Conservation (phyloP, 352 stramenopile genomes). For the Globisporangium cystogenes region DNA sequence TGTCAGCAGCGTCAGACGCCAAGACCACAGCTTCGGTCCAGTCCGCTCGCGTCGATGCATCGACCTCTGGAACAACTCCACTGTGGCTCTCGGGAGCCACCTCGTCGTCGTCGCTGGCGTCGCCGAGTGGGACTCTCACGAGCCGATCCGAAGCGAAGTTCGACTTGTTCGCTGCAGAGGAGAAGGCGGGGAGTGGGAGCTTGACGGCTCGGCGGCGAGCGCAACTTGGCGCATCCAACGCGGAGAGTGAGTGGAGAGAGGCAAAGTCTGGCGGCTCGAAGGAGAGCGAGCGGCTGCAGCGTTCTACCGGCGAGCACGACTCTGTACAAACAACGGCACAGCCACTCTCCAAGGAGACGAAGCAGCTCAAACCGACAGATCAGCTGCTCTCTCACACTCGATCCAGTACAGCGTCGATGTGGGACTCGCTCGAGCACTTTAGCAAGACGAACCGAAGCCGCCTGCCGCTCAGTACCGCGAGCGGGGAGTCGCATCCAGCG, state of each 20-base stretch:
- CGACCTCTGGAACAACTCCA: conserved; percentile 2
- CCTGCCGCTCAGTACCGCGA: conserved; percentile 14
- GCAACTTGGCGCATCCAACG: neutral
- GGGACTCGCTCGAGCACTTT: conserved; percentile 79
- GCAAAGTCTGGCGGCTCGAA: neutral
- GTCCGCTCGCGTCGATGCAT: neutral
- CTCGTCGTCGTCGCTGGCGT: neutral
- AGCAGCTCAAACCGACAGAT: neutral
- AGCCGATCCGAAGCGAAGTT: conserved; percentile 8
- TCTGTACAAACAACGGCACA: neutral
- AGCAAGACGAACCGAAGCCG: conserved; percentile 68
- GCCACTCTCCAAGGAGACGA: neutral
- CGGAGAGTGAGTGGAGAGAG: neutral
- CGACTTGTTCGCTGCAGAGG: conserved; percentile 7
- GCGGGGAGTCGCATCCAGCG: neutral
- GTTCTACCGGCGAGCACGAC: neutral
- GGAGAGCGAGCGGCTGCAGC: neutral
- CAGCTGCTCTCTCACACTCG: neutral
- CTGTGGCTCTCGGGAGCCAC: conserved; percentile 15
- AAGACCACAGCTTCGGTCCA: neutral
- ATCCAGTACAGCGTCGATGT: conserved; percentile 18
- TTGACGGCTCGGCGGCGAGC: conserved; percentile 9
- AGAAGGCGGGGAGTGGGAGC: conserved; percentile 3
- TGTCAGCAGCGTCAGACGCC: neutral
- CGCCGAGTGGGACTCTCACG: neutral